Base-by-base conservation (phyloP, 169 alveolate species). In the Cryptosporidium parvum region DNA sequence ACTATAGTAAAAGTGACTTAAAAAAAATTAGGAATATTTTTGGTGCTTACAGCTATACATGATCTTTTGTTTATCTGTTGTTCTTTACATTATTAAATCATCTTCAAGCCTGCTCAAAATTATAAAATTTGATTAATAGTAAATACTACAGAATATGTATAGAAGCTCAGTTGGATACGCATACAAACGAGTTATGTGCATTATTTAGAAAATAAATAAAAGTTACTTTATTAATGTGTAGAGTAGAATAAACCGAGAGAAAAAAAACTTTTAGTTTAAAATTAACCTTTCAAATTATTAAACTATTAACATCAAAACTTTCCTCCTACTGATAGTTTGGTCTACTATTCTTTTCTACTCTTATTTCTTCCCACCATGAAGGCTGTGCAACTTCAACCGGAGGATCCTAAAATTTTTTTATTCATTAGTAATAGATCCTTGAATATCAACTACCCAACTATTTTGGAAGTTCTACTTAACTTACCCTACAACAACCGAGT, bases 341-440 rank as follows among this genome's bases (percentile, higher is more conserved):
- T 37, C 9, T 37, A 16, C 16, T 29, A 1, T 65, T n/a, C 5
- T 39, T 65, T 3, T 80, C 89, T 16, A 35, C 51, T 80, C 59
- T 39, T 42, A 62, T 39, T 48, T 80, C 89, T 62, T 80, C 89
- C 89, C 89, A 80, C 89, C 89, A 80, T 31, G 65, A 65, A 23
- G 89, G 89, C 21, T 80, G 89, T 9, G 89, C 89, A 7, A 80
- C 89, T 51, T 80, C 89, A n/a, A 80, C 75, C 8, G 89, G 89
- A 7, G 89, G 89, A 62, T 80, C 89, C 89, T 80, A 37, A 42
- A 35, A n/a, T 56, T 9, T 48, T 33, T 65, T 65, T n/a, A 4
- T 37, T n/a, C 37, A 65, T 33, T 14, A 31, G 51, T 65, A 31
- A 2, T 65, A 12, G 1, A 10, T 29, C 52, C 35, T 26, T 33